Evolutionary conservation across 345 rosid species (phyloP), one percentile per base, ranked within the genome.

Genomic region (Salix udensis): DNA sequence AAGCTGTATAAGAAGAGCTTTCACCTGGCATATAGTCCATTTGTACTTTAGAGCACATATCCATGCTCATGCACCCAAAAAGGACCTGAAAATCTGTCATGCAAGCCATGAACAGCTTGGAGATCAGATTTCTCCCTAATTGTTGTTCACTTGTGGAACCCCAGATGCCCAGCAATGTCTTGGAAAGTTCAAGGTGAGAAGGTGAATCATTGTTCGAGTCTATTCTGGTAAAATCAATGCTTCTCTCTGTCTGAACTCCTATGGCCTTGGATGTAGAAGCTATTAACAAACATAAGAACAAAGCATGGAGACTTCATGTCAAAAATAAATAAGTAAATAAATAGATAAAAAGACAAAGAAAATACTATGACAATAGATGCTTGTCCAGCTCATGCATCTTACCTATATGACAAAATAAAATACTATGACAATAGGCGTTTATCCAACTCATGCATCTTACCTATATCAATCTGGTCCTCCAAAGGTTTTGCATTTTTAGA

Each of bases 201-300:
- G 72, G 65, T 48, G 75, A 74, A 76, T 87, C 82, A 72, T 68
- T 68, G 4, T 67, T 67, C 37, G 44, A 77, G 42, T 52, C 67
- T 65, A 53, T 14, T 30, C 31, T 64, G 58, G 65, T 28, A 68
- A 64, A 46, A 66, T 65, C 86, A 53, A 26, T 71, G 72, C 52
- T 71, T 72, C 70, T 66, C n/a, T 87, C 91, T 5, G 91, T 85
- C 76, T 93, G 98, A 80, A 95, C 87, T 85, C 97, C 97, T 65
- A 82, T 78, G 60, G 85, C 83, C 85, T 80, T 85, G 71, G 80
- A 85, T 24, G 90, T 86, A 81, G 87, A 81, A 84, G 77, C 79
- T 79, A 74, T 89, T 84, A 81, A 67, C 70, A 64, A 70, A 74
- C 48, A 77, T 58, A 80, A 42, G 53, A 15, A 61, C 23, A 74